These are phyloP conservation scores for Globisporangium barbulae DNA, from an alignment of 352 stramenopile species.

Conservation along the genomic window DNA sequence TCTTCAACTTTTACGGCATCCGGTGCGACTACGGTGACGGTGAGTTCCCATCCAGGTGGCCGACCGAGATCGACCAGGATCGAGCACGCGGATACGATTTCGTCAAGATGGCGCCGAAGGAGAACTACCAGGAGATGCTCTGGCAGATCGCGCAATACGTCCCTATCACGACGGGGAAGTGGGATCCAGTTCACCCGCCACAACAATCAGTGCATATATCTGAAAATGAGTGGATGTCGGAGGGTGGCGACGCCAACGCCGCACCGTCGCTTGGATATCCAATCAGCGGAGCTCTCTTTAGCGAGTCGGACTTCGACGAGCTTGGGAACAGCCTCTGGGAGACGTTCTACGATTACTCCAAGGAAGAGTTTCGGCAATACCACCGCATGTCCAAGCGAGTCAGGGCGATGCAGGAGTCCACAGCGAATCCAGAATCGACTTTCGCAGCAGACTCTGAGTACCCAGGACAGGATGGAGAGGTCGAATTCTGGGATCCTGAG, in stretches of 20 bases:
- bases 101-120: conserved; percentile 38
- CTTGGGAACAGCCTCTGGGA: conserved; percentile 60
- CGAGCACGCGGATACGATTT: conserved; percentile 64
- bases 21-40: conserved; percentile 91
- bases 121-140: conserved; percentile 66
- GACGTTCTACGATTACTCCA: conserved; percentile 61
- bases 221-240: background rate
- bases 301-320: conserved; percentile 49
- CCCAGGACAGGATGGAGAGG: background rate
- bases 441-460: background rate
- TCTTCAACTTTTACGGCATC: conserved; percentile 92
- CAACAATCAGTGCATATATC: background rate
- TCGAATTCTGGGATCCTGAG: background rate
- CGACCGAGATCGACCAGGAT: conserved; percentile 86
- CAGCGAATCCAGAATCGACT: background rate
- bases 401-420: background rate
- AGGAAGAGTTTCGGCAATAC: conserved; percentile 58
- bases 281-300: conserved; percentile 21
- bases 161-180: conserved; percentile 40
- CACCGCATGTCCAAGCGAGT: conserved; percentile 68
- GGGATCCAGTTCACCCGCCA: conserved; percentile 15
- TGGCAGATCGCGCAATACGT: conserved; percentile 58
- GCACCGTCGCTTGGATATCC: background rate
- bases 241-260: background rate
- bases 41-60: conserved; percentile 88